Evolutionary conservation across 352 stramenopile genomes (phyloP).

Genomic region (Phytophthora macrochlamydospora): DNA sequence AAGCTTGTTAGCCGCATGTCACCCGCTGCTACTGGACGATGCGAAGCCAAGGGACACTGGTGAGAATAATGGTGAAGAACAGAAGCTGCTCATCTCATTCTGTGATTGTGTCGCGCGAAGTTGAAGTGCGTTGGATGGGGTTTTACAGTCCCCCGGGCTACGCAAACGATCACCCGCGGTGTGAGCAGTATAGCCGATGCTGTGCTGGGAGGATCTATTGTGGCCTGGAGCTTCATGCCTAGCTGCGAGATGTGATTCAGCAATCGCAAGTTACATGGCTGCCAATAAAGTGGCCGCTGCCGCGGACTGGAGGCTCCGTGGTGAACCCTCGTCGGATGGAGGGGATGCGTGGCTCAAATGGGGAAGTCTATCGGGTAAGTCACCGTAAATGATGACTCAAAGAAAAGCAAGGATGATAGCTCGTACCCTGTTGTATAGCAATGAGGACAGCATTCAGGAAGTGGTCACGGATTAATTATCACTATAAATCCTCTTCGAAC

Average conservation of each 20-base stretch:
- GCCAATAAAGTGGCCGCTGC: no score
- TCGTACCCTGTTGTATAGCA: no score
- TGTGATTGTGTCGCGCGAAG: slow-evolving; percentile 19
- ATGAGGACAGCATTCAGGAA: no score
- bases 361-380: no score
- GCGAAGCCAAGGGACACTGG: slow-evolving; percentile 8
- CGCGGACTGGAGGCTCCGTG: no score
- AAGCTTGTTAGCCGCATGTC: slow-evolving; percentile 22
- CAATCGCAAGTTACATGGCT: slow-evolving; percentile 7
- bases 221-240: slow-evolving; percentile 9
- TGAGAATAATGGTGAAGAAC: slow-evolving; percentile 13
- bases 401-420: no score
- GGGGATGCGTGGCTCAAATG: no score
- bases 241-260: slow-evolving; percentile 20
- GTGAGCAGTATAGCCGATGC: slow-evolving; percentile 23
- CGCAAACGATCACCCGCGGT: slow-evolving; percentile 15
- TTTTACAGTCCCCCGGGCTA: slow-evolving; percentile 16
- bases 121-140: slow-evolving; percentile 14
- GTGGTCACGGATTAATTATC: no score
- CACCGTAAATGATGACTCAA: no score
- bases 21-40: slow-evolving; percentile 30
- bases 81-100: slow-evolving; percentile 16
- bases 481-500: no score
- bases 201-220: slow-evolving; percentile 24
- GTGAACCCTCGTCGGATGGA: no score